Evolutionary conservation across 2,329 filamentous ascomycete species (phyloP), one percentile per base, ranked within the genome.

Genomic region (Macrophomina pseudophaseolina): DNA sequence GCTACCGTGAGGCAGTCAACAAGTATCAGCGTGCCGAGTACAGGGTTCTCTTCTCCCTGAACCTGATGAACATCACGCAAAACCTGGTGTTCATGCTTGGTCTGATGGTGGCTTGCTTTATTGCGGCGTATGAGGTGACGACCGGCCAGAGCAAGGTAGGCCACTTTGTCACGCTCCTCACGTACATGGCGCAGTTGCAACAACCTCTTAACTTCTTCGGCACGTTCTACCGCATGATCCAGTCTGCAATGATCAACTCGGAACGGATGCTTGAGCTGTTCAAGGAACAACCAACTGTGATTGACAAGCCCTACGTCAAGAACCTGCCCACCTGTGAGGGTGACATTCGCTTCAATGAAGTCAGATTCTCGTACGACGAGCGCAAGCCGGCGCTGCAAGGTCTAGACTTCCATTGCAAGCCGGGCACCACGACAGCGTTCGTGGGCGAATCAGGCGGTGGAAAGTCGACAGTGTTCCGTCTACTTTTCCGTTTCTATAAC

Each of bases 401-500:
- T 53, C 85, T 99, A 58, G 90, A 87, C 69, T 98, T 99, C 79
- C 89, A 90, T 69, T 97, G 94, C 77, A 82, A 83, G 18, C 94
- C 95, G 1, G 95, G 95, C 63, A 97, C 93, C 0, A 98, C 94
- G 0, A 99, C 94, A 5, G 95, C 95, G 0, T 90, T 99, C 70
- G 95, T 99, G 18, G 95, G 95, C 70, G 94, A 98, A 78, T 98
- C 94, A 38, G 95, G 95, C 53, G 95, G 95, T 67, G 95, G 95
- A 71, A 99, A 99, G 79, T 98, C 94, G 2, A 99, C 95, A 0
- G 87, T 99, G 32, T 97, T 99, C 83, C 91, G 95, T 60, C 86
- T 98, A 58, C 89, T 99, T 76, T 98, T 97, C 84, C 91, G 95
- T 18, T 99, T 97, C 80, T 99, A 98, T 83, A 96, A 97, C 75